Conservation (phyloP, 805 yeast genomes). For the Cyberlindnera galapagoensis region DNA sequence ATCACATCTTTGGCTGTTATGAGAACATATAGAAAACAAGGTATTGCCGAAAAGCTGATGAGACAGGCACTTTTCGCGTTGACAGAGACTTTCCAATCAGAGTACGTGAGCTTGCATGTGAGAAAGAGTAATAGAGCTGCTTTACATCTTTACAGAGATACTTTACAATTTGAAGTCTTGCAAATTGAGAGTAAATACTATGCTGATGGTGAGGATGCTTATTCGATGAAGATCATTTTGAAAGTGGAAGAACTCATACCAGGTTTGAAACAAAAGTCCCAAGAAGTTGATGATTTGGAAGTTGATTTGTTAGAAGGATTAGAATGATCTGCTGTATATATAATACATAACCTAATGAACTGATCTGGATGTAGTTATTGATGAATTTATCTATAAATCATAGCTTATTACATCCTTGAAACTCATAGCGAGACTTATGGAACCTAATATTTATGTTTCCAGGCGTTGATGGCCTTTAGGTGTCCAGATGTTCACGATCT, state of each 20-base stretch:
- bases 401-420: no score
- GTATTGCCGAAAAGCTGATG: constrained; percentile 89
- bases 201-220: constrained; percentile 97
- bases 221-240: constrained; percentile 79
- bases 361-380: background rate
- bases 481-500: no score
- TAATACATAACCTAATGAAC: background rate
- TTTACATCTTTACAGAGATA: constrained; percentile 80
- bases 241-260: constrained; percentile 57
- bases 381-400: background rate
- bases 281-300: constrained; percentile 50
- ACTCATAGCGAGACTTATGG: no score
- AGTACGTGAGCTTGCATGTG: constrained; percentile 86
- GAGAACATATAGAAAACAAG: constrained; percentile 94
- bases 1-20: constrained; percentile 89
- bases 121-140: constrained; percentile 94
- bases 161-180: constrained; percentile 75
- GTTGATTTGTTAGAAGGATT: constrained; percentile 37
- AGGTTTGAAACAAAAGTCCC: constrained; percentile 42
- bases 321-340: constrained; percentile 13
- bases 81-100: constrained; percentile 73
- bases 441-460: no score
- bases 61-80: constrained; percentile 74
- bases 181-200: constrained; percentile 84
- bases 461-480: no score